phyloP scores from a whole-genome alignment of 495 filamentous ascomycete species.

The Poronia punctata region DNA sequence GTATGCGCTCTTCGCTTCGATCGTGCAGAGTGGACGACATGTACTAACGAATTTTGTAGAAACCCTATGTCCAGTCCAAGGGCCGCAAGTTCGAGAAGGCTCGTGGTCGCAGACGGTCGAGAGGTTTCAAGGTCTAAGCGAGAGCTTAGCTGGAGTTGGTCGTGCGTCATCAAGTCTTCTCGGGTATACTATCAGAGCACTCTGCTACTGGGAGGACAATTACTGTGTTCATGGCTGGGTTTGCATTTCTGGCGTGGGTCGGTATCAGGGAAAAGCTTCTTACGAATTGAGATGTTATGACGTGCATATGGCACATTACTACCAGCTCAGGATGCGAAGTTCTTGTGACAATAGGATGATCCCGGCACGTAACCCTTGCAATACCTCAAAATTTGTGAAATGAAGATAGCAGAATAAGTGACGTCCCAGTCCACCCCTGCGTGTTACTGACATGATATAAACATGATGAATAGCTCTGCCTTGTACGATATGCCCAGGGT shows the following conservation, averaged over 20 bases:
- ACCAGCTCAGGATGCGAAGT: conserved; percentile 6
- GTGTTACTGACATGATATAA: too few species aligned
- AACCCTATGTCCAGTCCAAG: conserved; percentile 95
- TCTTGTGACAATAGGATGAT: conserved; percentile 3
- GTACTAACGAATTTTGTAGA: conserved; percentile 43
- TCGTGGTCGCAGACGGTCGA: conserved; percentile 92
- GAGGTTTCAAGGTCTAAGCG: conserved; percentile 96
- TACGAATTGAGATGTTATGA: conserved; percentile 24
- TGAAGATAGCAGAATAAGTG: too few species aligned
- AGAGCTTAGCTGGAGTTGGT: conserved; percentile 23
- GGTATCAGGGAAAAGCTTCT: conserved; percentile 27
- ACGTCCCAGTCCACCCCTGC: too few species aligned
- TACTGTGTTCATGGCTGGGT: conserved; percentile 23
- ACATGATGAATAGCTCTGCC: too few species aligned
- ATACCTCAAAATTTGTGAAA: too few species aligned
- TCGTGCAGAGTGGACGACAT: not conserved
- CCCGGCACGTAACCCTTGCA: too few species aligned
- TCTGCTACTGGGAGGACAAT: conserved; percentile 16
- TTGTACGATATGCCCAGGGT: too few species aligned
- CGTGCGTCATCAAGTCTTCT: conserved; percentile 24
- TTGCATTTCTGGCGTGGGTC: conserved; percentile 31
- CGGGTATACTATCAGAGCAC: conserved; percentile 20
- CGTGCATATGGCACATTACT: conserved; percentile 8
- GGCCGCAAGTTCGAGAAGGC: conserved; percentile 98
- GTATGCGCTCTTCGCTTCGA: conserved; percentile 42